These are phyloP conservation scores for Carex littledalei DNA, from an alignment of 176 grass and related monocot species.

Conservation along the genomic window DNA sequence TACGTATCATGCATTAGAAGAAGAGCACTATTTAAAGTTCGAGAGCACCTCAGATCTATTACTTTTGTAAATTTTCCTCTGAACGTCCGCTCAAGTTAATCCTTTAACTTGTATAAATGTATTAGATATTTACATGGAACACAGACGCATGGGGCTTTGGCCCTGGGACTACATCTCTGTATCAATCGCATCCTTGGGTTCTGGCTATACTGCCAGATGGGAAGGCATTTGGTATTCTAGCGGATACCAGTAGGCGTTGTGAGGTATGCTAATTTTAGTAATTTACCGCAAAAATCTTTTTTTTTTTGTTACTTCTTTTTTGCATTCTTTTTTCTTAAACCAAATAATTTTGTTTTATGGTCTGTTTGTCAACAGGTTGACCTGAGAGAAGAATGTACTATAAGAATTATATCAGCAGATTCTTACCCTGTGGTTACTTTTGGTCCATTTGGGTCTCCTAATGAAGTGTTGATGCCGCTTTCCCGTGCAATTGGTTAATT, in stretches of 20 bases:
- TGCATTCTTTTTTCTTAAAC: background rate
- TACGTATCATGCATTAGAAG: background rate
- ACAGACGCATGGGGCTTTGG: constrained; percentile 86
- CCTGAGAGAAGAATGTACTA: constrained; percentile 49
- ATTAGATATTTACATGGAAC: constrained; percentile 95
- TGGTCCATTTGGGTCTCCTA: constrained; percentile 65
- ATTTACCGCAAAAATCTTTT: background rate
- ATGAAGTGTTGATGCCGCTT: constrained; percentile 63
- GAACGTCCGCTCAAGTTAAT: background rate
- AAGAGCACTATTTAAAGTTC: background rate
- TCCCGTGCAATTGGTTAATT: constrained; percentile 75
- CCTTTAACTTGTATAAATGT: background rate
- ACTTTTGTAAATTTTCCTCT: background rate
- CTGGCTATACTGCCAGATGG: constrained; percentile 82
- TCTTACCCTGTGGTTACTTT: constrained; percentile 77
- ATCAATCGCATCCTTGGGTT: constrained; percentile 96
- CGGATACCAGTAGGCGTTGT: constrained; percentile 74
- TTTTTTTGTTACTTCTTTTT: background rate
- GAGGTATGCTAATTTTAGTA: constrained; percentile 39
- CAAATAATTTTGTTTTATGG: constrained; percentile 6
- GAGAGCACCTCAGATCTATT: background rate
- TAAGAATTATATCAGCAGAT: constrained; percentile 50
- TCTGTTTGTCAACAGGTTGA: constrained; percentile 51
- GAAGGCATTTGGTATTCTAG: constrained; percentile 71
- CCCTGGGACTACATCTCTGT: constrained; percentile 73